These are phyloP conservation scores for Xylaria sp. DNA, from an alignment of 2,329 filamentous ascomycete genomes.

Conservation along the genomic window DNA sequence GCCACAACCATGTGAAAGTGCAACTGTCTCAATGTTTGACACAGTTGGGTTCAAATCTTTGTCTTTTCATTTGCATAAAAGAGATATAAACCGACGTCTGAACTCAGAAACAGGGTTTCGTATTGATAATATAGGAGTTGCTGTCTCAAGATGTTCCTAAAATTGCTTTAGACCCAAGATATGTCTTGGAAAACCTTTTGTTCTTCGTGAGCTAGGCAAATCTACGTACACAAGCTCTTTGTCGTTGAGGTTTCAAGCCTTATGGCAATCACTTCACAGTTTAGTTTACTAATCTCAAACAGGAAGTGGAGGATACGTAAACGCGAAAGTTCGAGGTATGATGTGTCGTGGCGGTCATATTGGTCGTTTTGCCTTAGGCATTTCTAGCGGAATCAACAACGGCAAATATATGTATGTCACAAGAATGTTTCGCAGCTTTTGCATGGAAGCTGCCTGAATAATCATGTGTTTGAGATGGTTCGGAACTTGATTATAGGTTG, in stretches of 20 bases:
- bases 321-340: not conserved
- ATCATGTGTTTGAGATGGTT: not conserved
- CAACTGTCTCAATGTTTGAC: not conserved
- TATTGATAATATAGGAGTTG: not conserved
- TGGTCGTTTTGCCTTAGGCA: too few species aligned
- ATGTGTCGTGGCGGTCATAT: not conserved
- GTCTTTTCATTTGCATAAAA: not conserved
- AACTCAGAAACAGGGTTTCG: not conserved
- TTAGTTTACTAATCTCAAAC: not conserved
- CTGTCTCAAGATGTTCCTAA: too few species aligned
- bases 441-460: not conserved
- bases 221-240: not conserved
- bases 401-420: not conserved
- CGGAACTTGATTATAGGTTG: not conserved
- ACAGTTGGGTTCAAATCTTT: not conserved
- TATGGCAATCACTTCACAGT: not conserved
- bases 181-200: not conserved
- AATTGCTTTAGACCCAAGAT: not conserved
- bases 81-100: not conserved
- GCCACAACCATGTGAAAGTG: not conserved
- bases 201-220: not conserved
- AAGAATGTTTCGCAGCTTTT: not conserved
- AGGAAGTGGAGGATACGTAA: not conserved
- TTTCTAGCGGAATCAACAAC: not conserved
- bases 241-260: not conserved